phyloP scores from a whole-genome alignment of 192 early-diverging fungal species.

The Backusella macrospora region DNA sequence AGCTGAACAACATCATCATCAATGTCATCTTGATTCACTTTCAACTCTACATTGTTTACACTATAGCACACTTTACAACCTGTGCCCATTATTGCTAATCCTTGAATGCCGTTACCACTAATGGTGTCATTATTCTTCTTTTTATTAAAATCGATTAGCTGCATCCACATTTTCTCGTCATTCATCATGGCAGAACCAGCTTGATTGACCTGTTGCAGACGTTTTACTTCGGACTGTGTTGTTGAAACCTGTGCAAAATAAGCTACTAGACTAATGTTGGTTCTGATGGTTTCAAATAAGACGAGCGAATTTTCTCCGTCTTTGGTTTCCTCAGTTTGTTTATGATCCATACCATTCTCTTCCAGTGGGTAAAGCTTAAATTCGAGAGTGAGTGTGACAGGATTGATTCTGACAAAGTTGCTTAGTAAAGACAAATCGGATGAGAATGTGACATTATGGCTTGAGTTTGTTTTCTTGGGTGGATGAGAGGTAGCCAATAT shows the following conservation, averaged over 20 bases:
- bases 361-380: conserved; percentile 17
- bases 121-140: neutral
- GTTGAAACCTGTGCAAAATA: conserved; percentile 10
- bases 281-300: neutral
- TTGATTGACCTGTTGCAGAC: conserved; percentile 16
- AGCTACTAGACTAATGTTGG: conserved; percentile 3
- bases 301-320: neutral
- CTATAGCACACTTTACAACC: neutral
- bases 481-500: conserved; percentile 18
- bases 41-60: neutral
- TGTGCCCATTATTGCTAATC: neutral
- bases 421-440: neutral
- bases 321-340: neutral
- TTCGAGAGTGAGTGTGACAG: conserved; percentile 1
- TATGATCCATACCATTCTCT: neutral
- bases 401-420: neutral
- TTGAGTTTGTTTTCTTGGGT: neutral
- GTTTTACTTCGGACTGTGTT: neutral
- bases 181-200: conserved; percentile 15
- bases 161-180: neutral
- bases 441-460: neutral
- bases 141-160: neutral
- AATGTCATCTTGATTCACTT: neutral
- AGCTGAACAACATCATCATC: neutral
- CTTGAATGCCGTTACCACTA: neutral